A percentile compares a stretch with the other conserved stretches of the same genome.
Evolutionary conservation across 1,284 basidiomycete genomes (phyloP).

Genomic region (Apiotrichum brassicae): DNA sequence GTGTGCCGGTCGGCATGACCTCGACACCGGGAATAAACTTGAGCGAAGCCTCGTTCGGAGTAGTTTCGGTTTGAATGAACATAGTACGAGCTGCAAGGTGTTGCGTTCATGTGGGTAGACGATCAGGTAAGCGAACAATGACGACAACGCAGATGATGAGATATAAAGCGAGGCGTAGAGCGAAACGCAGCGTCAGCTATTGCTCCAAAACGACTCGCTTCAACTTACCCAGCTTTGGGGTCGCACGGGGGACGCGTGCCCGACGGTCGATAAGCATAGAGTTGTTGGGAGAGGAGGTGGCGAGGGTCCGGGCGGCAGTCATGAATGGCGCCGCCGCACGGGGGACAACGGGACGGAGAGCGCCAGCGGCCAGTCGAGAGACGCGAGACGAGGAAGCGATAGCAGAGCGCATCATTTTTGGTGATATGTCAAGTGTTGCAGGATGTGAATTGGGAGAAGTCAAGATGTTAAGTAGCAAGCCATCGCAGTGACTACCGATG

Average conservation of each 20-base stretch:
- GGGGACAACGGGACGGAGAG: not conserved
- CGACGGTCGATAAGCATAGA: constrained; percentile 7
- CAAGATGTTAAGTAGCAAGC: too few relatives aligned
- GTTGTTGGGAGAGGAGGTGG: constrained; percentile 6
- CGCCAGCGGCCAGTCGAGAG: not conserved
- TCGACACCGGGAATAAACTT: constrained; percentile 93
- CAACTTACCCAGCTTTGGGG: not conserved
- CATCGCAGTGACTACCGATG: too few relatives aligned
- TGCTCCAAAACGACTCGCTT: not conserved
- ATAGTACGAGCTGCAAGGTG: constrained; percentile 78
- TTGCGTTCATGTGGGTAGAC: not conserved
- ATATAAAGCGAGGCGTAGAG: too few relatives aligned
- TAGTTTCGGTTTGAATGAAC: constrained; percentile 97
- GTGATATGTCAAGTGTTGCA: too few relatives aligned
- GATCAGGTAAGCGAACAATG: not conserved
- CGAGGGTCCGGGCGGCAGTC: constrained; percentile 11
- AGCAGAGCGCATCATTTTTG: constrained; percentile 20
- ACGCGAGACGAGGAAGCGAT: constrained; percentile 29
- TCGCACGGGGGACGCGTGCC: constrained; percentile 5
- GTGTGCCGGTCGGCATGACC: constrained; percentile 75
- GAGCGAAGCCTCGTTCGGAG: constrained; percentile 93
- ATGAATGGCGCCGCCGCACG: not conserved
- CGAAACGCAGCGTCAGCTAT: not conserved
- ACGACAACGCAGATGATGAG: too few relatives aligned
- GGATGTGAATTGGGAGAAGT: too few relatives aligned